Base-by-base conservation (phyloP, 2,329 filamentous ascomycete genomes). In the Ascosphaera aggregata region DNA sequence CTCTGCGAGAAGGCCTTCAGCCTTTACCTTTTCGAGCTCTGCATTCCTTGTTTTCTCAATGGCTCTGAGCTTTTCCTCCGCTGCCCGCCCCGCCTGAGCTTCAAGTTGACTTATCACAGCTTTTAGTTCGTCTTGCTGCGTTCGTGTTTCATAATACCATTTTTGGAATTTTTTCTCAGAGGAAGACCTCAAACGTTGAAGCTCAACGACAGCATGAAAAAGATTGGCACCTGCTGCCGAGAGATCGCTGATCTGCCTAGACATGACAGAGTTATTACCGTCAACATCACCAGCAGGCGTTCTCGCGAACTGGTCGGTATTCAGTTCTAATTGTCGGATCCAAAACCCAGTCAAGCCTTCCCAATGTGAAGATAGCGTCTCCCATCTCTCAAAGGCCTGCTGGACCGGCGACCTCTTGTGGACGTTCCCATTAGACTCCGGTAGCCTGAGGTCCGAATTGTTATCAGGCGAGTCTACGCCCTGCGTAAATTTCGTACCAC, bases 81-180 rank as follows among this genome's bases (percentile, higher is more conserved):
- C 69, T 56, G 94, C 85, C 31, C 73, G 67, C 35, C 76, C 68
- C n/a, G 94, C 60, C 32, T 74, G 69, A 24, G 67, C 65, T 50
- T 91, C 76, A n/a, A 93, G 61, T 52, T 85, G 72, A 2, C 73
- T 84, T 41, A 82, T 80, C 30, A 79, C 66, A 57, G 95, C 89
- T 46, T 80, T 77, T 38, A 76, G 69, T 19, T 79, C 74, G 60
- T 95, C 89, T 46, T 92, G 73, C 47, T 95, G 85, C 22, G 76
- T 70, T 39, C 85, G 70, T 5, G 85, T 93, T 54, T 98, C 89
- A 48, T 92, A 93, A 59, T 95, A 95, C 89, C 89, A 98, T 38
- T 89, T 72, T 58, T 98, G 89, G 49, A 98, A 98, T 54, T 95
- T 95, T 45, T 89, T 75, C 57, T 98, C 89, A 0, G 86, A 95